These are phyloP conservation scores for Cercospora citrullina DNA, from an alignment of 2,329 filamentous ascomycete genomes.

Conservation along the genomic window DNA sequence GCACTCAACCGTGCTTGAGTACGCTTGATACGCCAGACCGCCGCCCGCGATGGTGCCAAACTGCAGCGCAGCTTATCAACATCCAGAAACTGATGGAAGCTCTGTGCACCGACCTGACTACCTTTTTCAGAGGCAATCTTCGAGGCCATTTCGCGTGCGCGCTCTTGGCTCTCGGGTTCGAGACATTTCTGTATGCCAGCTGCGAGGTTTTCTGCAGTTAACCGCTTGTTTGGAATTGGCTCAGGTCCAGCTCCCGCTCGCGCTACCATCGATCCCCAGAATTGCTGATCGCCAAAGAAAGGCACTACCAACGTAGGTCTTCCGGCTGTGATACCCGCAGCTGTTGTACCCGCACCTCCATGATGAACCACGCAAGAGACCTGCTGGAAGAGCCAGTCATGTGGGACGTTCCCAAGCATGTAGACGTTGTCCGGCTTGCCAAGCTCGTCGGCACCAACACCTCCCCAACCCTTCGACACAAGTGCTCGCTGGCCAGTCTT, in stretches of 20 bases:
- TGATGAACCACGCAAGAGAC: constrained; percentile 60
- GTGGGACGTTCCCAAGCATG: constrained; percentile 57
- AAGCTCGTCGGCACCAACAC: constrained; percentile 45
- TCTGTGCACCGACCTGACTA: constrained; percentile 44
- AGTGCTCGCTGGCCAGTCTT: constrained; percentile 53
- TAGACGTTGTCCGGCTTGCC: constrained; percentile 47
- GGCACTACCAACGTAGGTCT: constrained; percentile 57
- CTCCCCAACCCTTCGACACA: constrained; percentile 58
- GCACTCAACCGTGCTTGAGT: constrained; percentile 68
- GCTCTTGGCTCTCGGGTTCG: constrained; percentile 39
- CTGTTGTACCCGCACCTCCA: constrained; percentile 61
- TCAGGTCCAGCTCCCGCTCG: constrained; percentile 51
- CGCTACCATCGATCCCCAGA: constrained; percentile 57
- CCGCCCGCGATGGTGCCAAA: constrained; percentile 65
- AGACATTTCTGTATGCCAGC: constrained; percentile 50
- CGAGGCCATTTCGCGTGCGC: constrained; percentile 43
- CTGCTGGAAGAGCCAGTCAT: constrained; percentile 60
- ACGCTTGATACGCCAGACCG: constrained; percentile 72
- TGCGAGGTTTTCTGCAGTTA: constrained; percentile 49
- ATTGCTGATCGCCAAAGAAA: constrained; percentile 59
- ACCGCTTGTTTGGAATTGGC: constrained; percentile 49
- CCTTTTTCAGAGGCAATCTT: constrained; percentile 49
- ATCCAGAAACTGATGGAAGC: constrained; percentile 56
- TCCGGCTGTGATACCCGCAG: constrained; percentile 54
- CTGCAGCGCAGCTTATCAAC: constrained; percentile 68